A percentile compares a stretch with the other conserved stretches of the same genome.
These are phyloP conservation scores for Phytopythium montanum DNA, from an alignment of 352 stramenopile genomes.

Conservation along the genomic window DNA sequence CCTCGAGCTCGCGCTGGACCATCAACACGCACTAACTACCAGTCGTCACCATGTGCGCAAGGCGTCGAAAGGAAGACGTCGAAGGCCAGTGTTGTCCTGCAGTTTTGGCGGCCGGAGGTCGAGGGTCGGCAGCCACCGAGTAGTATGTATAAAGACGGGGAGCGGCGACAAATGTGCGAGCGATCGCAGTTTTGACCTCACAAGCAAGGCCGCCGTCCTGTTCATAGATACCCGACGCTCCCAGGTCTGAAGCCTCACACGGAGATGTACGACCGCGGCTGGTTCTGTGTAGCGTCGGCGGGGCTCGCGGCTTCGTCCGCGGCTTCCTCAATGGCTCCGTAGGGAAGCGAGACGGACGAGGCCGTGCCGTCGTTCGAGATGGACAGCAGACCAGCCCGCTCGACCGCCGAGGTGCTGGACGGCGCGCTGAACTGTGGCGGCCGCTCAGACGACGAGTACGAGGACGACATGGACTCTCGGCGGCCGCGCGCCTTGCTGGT, in stretches of 20 bases:
- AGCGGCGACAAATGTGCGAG: conserved; percentile 14
- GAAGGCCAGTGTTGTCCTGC: neutral
- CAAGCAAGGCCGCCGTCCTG: neutral
- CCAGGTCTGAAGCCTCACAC: neutral
- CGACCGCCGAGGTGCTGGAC: conserved; percentile 30
- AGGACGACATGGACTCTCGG: conserved; percentile 37
- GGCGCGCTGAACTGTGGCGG: conserved; percentile 25
- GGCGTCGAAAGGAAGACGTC: neutral
- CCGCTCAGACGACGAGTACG: conserved; percentile 40
- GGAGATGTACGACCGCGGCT: conserved; percentile 7
- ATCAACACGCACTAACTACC: conserved; percentile 26
- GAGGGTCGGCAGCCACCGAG: neutral
- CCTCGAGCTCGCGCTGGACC: conserved; percentile 52
- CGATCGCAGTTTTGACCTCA: conserved; percentile 6
- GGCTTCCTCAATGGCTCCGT: conserved; percentile 32
- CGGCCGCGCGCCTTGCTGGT: conserved; percentile 19
- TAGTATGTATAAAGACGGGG: conserved; percentile 16
- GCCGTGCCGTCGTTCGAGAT: conserved; percentile 30
- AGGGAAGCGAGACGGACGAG: conserved; percentile 28
- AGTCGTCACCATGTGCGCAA: neutral
- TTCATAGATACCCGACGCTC: conserved; percentile 3
- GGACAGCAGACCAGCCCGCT: conserved; percentile 33
- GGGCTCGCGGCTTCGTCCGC: conserved; percentile 30
- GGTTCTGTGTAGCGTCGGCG: conserved; percentile 12
- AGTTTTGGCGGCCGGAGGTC: neutral